Evolutionary conservation across 345 rosid species (phyloP).

Genomic region (Ailanthus altissimus): DNA sequence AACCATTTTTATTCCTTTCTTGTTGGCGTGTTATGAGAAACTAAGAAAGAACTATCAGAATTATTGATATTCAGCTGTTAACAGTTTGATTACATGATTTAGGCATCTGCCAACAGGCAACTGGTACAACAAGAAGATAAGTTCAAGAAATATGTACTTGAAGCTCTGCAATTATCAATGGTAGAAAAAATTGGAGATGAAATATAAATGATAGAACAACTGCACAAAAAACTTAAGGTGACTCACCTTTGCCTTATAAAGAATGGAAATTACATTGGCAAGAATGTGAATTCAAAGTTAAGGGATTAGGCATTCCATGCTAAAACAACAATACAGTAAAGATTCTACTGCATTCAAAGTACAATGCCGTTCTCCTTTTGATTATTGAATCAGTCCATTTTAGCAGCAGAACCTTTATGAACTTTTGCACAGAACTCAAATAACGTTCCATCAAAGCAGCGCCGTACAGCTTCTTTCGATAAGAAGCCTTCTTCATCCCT

Average conservation of each 20-base stretch:
- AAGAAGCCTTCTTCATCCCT: slow-evolving; percentile 58
- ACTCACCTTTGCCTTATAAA: not conserved
- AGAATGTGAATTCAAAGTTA: not conserved
- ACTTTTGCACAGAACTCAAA: slow-evolving; percentile 57
- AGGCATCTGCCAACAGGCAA: no score
- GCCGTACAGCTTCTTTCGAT: slow-evolving; percentile 61
- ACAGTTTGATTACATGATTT: no score
- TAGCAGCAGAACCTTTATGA: slow-evolving; percentile 27
- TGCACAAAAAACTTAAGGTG: not conserved
- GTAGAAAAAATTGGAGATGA: no score
- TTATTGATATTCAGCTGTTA: no score
- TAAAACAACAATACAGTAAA: not conserved
- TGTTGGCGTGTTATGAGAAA: no score
- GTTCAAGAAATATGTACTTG: no score
- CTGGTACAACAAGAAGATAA: no score
- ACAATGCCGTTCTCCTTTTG: not conserved
- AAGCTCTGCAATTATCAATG: no score
- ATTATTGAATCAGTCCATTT: slow-evolving; percentile 21
- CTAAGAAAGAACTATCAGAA: no score
- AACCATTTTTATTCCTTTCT: no score
- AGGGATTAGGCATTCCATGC: no score
- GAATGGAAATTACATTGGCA: not conserved
- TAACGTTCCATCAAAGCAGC: slow-evolving; percentile 70
- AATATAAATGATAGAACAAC: not conserved
- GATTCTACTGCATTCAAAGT: not conserved